Percentiles rank a stretch among this genome's conserved stretches.
phyloP scores from a whole-genome alignment of 352 stramenopile species.

The Pythium diclinum region DNA sequence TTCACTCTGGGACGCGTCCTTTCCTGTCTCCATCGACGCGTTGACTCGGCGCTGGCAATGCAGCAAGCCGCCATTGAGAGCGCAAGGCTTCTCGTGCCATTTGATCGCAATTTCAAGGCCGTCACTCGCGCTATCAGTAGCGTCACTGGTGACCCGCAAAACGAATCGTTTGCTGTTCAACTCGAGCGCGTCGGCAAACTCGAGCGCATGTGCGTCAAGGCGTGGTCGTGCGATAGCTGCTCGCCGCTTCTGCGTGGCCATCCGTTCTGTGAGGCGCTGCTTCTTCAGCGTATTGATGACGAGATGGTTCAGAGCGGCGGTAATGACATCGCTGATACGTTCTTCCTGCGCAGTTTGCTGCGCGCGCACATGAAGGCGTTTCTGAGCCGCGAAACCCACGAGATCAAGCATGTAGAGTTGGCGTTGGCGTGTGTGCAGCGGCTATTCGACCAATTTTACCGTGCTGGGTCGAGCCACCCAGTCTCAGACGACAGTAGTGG shows the following conservation, averaged over 20 bases:
- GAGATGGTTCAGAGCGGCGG: slow-evolving; percentile 32
- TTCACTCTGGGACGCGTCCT: slow-evolving; percentile 12
- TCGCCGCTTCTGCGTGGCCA: slow-evolving; percentile 32
- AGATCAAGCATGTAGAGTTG: slow-evolving; percentile 38
- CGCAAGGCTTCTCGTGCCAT: neutral
- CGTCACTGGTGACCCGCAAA: slow-evolving; percentile 31
- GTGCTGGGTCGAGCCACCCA: neutral
- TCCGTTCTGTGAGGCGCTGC: slow-evolving; percentile 49
- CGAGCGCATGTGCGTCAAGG: slow-evolving; percentile 60
- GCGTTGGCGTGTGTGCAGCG: slow-evolving; percentile 28
- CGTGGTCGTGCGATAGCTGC: slow-evolving; percentile 52
- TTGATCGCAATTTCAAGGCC: slow-evolving; percentile 30
- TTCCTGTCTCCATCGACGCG: neutral
- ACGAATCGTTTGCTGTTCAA: slow-evolving; percentile 38
- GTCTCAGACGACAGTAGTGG: neutral
- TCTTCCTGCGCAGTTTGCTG: slow-evolving; percentile 48
- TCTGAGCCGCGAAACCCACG: slow-evolving; percentile 25
- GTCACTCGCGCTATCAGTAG: slow-evolving; percentile 37
- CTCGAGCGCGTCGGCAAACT: slow-evolving; percentile 53
- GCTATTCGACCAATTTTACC: slow-evolving; percentile 38
- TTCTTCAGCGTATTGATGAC: slow-evolving; percentile 52
- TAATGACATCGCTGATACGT: slow-evolving; percentile 40
- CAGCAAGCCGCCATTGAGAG: slow-evolving; percentile 22
- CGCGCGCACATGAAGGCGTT: slow-evolving; percentile 52
- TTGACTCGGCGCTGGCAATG: slow-evolving; percentile 11